Conservation (phyloP, 2,329 filamentous ascomycete species). For the Aspergillus clavatus region DNA sequence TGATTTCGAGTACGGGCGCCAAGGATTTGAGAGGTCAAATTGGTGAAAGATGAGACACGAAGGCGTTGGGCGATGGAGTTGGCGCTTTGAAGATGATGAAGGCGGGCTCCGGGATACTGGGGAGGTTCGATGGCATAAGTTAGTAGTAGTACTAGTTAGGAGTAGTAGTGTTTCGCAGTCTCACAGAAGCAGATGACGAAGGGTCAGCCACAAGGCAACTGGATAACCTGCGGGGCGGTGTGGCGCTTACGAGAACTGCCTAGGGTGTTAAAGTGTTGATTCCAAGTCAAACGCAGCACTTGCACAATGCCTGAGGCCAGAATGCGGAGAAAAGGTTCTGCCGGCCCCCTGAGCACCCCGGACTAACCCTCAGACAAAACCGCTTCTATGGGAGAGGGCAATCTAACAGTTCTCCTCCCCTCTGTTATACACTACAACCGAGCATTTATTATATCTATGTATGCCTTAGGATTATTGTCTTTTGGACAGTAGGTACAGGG, state of each 20-base stretch:
- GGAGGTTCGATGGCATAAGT: constrained; percentile 14
- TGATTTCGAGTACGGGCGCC: not conserved
- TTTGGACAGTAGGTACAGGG: too few species aligned
- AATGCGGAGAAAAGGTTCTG: too few species aligned
- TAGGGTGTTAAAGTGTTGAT: too few species aligned
- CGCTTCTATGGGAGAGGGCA: too few species aligned
- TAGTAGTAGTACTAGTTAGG: not conserved
- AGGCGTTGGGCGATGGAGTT: constrained; percentile 14
- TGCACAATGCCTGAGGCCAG: too few species aligned
- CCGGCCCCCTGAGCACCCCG: too few species aligned
- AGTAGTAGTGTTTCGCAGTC: not conserved
- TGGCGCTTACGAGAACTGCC: constrained; percentile 6
- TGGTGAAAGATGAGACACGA: constrained; percentile 5
- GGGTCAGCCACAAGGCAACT: constrained; percentile 15
- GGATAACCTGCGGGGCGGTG: constrained; percentile 13
- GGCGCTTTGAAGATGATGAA: constrained; percentile 19
- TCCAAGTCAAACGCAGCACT: too few species aligned
- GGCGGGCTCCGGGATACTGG: constrained; percentile 17
- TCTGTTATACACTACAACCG: too few species aligned
- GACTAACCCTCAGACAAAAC: too few species aligned
- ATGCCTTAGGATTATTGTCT: too few species aligned
- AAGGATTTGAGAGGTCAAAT: not conserved
- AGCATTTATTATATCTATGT: too few species aligned
- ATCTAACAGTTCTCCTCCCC: too few species aligned
- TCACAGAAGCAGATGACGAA: constrained; percentile 29